Base-by-base conservation (phyloP, 441 rosid species). In the Adansonia gregorii region DNA sequence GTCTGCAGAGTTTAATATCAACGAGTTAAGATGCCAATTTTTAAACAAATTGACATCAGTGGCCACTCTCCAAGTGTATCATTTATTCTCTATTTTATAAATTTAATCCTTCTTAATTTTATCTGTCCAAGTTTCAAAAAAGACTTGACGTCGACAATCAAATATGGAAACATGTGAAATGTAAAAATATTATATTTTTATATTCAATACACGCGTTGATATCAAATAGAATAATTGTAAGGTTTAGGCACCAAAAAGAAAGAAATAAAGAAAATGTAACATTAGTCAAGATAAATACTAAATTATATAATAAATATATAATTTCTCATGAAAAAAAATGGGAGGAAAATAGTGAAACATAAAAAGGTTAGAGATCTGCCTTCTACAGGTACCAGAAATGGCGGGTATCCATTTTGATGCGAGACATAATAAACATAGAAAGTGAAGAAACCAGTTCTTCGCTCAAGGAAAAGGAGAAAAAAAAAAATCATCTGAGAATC, bases 251-350 rank as follows among this genome's bases (percentile, higher is more conserved):
- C 43, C 51, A 66, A 66, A 66, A 66, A 39, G 49, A 65, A 65
- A 65, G 46, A 65, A 65, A 66, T 43, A 41, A 66, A 41, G 49
- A 66, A 60, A 66, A 19, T 67, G n/a, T 45, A 67, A 45, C 10
- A 19, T 19, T 67, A 45, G 35, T 67, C n/a, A 67, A 45, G 11
- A 45, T 45, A 67, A 17, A 43, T 17, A 61, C 41, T 27, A 43
- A 9, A 52, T n/a, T 17, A 6, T 55, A 17, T 55, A 17, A 19
- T 8, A 56, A 67, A 67, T 67, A 20, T 19, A 67, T 45, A 67
- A 20, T 67, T 43, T 43, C 12, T 67, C 31, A 67, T 63, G 8
- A 43, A 41, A 67, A 66, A 9, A 55, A 67, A 67, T 43, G 8
- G 71, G 24, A 17, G 71, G 35, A 12, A 67, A 20, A 67, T 45